Evolutionary conservation across 179 eudicot species (phyloP).

Genomic region (Camellia oleifera): DNA sequence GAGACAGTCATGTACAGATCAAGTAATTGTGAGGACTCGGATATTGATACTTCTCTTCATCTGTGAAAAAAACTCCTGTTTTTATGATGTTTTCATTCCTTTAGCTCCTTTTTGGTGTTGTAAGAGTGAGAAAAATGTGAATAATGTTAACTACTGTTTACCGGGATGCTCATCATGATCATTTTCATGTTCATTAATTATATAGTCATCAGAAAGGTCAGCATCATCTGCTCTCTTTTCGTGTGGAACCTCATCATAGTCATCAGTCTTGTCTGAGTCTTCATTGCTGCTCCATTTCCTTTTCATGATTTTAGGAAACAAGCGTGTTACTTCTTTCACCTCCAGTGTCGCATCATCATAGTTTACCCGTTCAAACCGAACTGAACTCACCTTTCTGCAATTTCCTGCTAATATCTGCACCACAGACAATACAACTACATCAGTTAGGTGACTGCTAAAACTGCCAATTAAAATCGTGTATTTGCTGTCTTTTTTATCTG

Average conservation of each 20-base stretch:
- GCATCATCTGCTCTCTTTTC: conserved; percentile 12
- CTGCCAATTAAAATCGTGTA: no score
- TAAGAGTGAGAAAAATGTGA: conserved; percentile 4
- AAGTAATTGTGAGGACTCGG: conserved; percentile 9
- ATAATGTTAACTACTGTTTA: conserved; percentile 8
- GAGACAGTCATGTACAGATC: background rate
- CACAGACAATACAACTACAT: background rate
- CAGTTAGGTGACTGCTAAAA: background rate
- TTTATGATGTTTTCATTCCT: background rate
- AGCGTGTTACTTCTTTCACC: conserved; percentile 34
- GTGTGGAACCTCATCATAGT: conserved; percentile 14
- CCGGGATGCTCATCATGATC: conserved; percentile 12
- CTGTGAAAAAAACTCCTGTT: background rate
- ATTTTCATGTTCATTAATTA: conserved; percentile 20
- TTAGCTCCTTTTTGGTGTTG: background rate
- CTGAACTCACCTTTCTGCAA: conserved; percentile 51
- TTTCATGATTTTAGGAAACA: conserved; percentile 50
- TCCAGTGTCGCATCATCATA: conserved; percentile 28
- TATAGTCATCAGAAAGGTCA: conserved; percentile 19
- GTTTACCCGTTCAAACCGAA: conserved; percentile 39
- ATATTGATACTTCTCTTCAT: conserved; percentile 16
- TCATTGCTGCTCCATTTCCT: conserved; percentile 38
- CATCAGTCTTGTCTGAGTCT: conserved; percentile 21
- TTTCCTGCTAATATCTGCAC: conserved; percentile 59
- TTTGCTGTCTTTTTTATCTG: background rate